Evolutionary conservation across 768 basidiomycete genomes (phyloP), one percentile per base, ranked within the genome.

Genomic region (Cystoderma amianthinum): DNA sequence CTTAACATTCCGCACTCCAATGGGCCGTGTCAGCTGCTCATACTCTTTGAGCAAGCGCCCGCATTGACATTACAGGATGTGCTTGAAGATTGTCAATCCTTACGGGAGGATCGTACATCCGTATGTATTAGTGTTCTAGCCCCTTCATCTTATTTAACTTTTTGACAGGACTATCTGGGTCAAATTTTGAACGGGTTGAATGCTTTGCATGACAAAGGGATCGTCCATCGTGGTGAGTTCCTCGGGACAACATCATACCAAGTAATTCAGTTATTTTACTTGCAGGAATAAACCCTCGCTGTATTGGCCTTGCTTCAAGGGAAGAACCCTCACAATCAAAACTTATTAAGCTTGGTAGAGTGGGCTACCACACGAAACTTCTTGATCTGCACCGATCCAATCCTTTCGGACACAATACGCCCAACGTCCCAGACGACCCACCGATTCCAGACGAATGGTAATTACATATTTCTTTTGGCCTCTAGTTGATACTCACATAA

Each of bases 341-440:
- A 48, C 62, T 74, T 15, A 71, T 90, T 54, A 93, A 92, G 56
- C 60, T 96, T 2, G 75, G 79, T 15, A 82, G 81, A 48, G 79
- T 80, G 2, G 77, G 71, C 12, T 96, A 82, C 55, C 72, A 82
- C 48, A 78, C 79, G 4, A 74, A 74, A 1, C 67, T 97, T 22
- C 65, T 82, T 18, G 91, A 95, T 54, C 63, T 93, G 22, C 85
- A 95, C 52, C 71, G 80, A 13, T 95, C 93, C 2, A 91, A 96
- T 50, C 77, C 82, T 0, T 89, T 95, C 48, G 73, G 73, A 3
- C 52, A 63, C 10, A 49, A 60, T 55, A 51, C 58, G 6, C 50
- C 49, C 16, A 39, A 46, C 16, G 25, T 43, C 1, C n/a, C n/a
- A n/a, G 64, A 67, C 16, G 71, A 72, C 21, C 47, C 49, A 1